Evolutionary conservation across 2,329 filamentous ascomycete species (phyloP), one percentile per base, ranked within the genome.

Genomic region (Herpotrichia juniperi): DNA sequence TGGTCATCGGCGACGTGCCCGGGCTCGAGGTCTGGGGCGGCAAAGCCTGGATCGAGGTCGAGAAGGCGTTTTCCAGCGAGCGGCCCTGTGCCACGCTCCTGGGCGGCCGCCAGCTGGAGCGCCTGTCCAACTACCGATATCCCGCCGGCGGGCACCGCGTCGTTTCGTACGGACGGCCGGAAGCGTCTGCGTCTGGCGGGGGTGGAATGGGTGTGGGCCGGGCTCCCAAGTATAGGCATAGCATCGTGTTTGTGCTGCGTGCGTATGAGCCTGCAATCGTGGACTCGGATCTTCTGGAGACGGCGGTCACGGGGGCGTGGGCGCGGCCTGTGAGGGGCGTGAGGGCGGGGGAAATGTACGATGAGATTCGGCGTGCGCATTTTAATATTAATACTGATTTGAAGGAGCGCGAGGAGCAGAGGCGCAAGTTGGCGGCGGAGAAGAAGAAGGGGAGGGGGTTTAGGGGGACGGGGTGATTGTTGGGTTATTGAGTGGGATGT

Each of bases 311-410:
- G 2, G 69, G 70, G 1, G 61, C 51, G 32, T 73, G 68, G 63
- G 14, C 2, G 6, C 51, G 60, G 28, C 58, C 58, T 8, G 48
- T 72, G n/a, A 55, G 51, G 1, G 66, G 54, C 1, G 43, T 68
- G 10, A 72, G 63, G 26, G 71, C 70, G 4, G 71, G 69, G 2
- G 48, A 61, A 31, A 48, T 72, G 51, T 74, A 69, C 40, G 59
- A 64, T 26, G 45, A 63, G 43, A 72, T 74, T 11, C 49, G 63
- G 28, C 56, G 55, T 1, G 57, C 56, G 32, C 69, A 73, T 60
- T 74, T 68, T 46, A 74, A 74, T 47, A 69, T 74, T n/a, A 74
- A 74, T 52, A 68, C 64, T 6, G 62, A 56, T 37, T 21, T 64
- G 7, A 49, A 67, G 12, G 71, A 73, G 51, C 52, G 72, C 24